Conservation (phyloP, 768 basidiomycete genomes). For the Suillus occidentalis region DNA sequence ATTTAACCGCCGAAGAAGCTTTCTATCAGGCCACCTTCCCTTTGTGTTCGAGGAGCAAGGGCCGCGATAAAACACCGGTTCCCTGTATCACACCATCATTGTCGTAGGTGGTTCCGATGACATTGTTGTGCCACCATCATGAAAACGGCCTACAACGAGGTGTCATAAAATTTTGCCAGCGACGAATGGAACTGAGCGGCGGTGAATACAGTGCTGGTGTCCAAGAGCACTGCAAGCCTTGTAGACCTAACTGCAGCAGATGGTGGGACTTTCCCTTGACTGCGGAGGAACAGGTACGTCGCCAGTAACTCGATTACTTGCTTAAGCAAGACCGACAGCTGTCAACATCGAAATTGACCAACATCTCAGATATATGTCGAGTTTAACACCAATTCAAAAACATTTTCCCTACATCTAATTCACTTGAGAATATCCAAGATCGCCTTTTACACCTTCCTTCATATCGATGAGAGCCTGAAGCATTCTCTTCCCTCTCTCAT, state of each 20-base stretch:
- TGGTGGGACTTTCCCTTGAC: background rate
- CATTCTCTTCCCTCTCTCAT: constrained; percentile 51
- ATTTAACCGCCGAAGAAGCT: too few species aligned
- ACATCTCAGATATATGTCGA: background rate
- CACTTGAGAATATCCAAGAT: constrained; percentile 52
- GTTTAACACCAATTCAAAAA: background rate
- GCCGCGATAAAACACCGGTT: background rate
- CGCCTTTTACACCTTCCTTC: constrained; percentile 40
- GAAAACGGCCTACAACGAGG: background rate
- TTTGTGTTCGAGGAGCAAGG: background rate
- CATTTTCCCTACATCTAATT: background rate
- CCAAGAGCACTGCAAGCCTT: background rate
- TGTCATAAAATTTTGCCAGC: background rate
- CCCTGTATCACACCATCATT: background rate
- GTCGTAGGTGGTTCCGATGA: background rate
- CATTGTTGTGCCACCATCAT: too few species aligned
- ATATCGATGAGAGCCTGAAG: constrained; percentile 56
- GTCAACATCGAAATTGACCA: background rate
- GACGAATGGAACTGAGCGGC: background rate
- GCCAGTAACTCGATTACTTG: background rate
- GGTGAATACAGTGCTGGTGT: background rate
- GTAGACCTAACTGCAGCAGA: background rate
- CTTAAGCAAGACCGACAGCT: background rate
- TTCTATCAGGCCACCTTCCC: too few species aligned
- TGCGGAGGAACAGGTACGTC: background rate